Base-by-base conservation (phyloP, 2,329 filamentous ascomycete species). In the Raffaelea ambrosiae region DNA sequence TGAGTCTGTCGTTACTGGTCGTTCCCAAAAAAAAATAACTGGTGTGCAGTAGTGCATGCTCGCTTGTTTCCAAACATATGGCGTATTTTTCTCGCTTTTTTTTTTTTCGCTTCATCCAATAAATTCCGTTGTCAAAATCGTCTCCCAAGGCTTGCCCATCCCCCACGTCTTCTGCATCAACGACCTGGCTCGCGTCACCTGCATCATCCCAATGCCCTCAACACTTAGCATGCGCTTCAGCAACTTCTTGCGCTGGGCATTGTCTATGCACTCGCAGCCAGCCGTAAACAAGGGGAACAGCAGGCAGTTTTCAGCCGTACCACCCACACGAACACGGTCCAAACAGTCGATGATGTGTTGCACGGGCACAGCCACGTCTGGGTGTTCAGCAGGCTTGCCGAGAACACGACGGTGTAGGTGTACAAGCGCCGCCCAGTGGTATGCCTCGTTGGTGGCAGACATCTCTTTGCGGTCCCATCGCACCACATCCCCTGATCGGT, bases 231-330 rank as follows among this genome's bases (percentile, higher is more conserved):
- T 71, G 43, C 86, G 71, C 54, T 79, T 75, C 57, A 86, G 67
- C 35, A 91, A 78, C 57, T 78, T 72, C 21, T 67, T 66, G 44
- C 81, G 71, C 55, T 84, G 76, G 3, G 63, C 64, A 31, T 68
- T 58, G 43, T 81, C 74, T 48, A 67, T 67, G 1, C 81, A 79
- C 61, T 93, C 85, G 54, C 86, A 90, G 0, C 87, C 88, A 1
- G 87, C 87, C 1, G 85, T 86, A 63, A 93, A 93, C 66, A 93
- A 81, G 0, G 88, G 87, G 54, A 93, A 90, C 36, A 93, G 63
- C 18, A 87, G 67, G 57, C 85, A 88, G 9, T 79, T 81, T 63
- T 91, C 87, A 0, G 86, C 85, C 16, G 80, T 81, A 26, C 82
- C 82, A 5, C 84, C 83, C 13, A 72, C 67, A 13, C 79, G 68